Conservation (phyloP, 169 alveolate species). For the Cryptosporidium xiaoi region DNA sequence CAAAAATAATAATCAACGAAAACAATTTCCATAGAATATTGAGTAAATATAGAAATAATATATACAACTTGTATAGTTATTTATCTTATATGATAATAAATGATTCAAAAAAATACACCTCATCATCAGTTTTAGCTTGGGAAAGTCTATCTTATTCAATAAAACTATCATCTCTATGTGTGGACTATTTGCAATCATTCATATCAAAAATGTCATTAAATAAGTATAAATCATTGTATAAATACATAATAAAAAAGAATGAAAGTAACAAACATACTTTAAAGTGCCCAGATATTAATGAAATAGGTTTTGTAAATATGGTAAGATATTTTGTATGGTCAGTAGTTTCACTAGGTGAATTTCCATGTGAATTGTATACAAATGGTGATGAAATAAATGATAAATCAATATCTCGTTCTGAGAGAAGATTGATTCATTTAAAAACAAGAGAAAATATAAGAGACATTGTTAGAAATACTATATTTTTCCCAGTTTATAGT, state of each 20-base stretch:
- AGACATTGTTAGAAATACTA: conserved; percentile 46
- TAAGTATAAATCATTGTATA: background rate
- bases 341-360: conserved; percentile 40
- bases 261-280: background rate
- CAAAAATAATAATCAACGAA: background rate
- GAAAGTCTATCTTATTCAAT: conserved; percentile 49
- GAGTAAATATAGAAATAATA: conserved; percentile 5
- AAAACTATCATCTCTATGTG: conserved; percentile 25
- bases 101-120: conserved; percentile 13
- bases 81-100: background rate
- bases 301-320: conserved; percentile 26
- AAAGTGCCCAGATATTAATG: background rate
- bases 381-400: background rate
- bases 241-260: background rate
- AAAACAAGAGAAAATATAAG: conserved; percentile 39
- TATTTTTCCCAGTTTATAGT: conserved; percentile 22
- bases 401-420: background rate
- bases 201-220: background rate
- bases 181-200: background rate
- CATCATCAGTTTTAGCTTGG: conserved; percentile 47
- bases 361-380: conserved; percentile 23
- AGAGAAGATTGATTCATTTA: conserved; percentile 12
- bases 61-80: conserved; percentile 11
- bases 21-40: background rate
- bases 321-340: conserved; percentile 61